Evolutionary conservation across 2,329 filamentous ascomycete genomes (phyloP), one percentile per base, ranked within the genome.

Genomic region (Chaetothyriales sp.): DNA sequence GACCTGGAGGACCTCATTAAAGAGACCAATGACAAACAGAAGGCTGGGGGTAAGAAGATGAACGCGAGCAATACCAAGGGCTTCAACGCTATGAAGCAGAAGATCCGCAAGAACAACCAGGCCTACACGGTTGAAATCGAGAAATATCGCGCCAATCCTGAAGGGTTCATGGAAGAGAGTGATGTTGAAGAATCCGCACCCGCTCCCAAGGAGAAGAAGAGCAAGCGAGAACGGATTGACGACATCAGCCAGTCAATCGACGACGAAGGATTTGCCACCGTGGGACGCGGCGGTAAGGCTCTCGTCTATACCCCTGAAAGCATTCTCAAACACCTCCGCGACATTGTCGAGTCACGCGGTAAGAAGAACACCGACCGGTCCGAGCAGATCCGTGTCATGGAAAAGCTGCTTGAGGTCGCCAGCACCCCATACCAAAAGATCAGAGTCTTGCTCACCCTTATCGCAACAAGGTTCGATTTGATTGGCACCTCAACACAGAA

Each of bases 51-150:
- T 57, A 95, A 95, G 80, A 96, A 95, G 78, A 95, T 96, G 89
- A 98, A 95, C 73, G 88, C 89, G 55, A 92, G 83, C 65, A 93
- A 90, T 66, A 84, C 88, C 59, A 86, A 88, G 71, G 88, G 89
- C 63, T 79, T 98, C 64, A 98, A 96, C 68, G 87, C 89, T 56
- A 86, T 96, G 64, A 94, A 95, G 73, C 92, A 98, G 70, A 89
- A 89, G 73, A 87, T 98, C 74, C 89, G 90, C 80, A 96, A 95
- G 79, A 90, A 90, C 73, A 94, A 90, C 77, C 93, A 94, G 73
- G 90, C 96, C 58, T 90, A 90, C 71, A 80, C 86, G 64, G 74
- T 78, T 55, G 86, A 95, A 64, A 83, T 98, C 62, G 87, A 95
- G 61, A 78, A 82, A 57, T 98, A 90, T 74, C 78, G 85, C 60